Base-by-base conservation (phyloP, 768 basidiomycete genomes). In the Tylopilus felleus region DNA sequence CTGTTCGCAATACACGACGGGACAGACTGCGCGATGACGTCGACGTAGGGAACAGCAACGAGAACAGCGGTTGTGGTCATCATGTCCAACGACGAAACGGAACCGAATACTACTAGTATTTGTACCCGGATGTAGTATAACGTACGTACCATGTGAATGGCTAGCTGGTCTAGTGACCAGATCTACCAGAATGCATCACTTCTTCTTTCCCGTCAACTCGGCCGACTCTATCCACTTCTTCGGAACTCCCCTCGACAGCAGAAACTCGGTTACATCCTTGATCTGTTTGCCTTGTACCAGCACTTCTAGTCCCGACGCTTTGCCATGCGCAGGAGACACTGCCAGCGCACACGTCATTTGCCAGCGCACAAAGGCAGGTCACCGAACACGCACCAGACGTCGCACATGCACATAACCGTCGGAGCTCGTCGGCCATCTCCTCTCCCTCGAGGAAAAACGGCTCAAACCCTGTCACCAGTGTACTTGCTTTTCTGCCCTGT, bases 241-340 rank as follows among this genome's bases (percentile, higher is more conserved):
- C 25, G 92, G 90, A 29, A 95, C 80, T 0, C 93, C 91, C 58
- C 80, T 82, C 22, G 73, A 77, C 3, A 80, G 66, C 38, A 97
- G 67, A 55, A 91, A 79, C 5, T 89, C 86, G 10, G 77, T 73
- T 12, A 93, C 86, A 3, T 75, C 72, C 58, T 80, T 78, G 19
- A 77, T 74, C 62, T 96, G 93, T 57, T 88, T 89, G 2, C 94
- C 94, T 64, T 96, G 94, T 0, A 96, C 85, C 57, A 88, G 74
- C 9, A 97, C 84, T 61, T 94, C 90, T 49, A 80, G 60, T 2
- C 80, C 80, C 2, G 80, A 73, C 8, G 71, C 71, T 65, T 83
- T 86, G 0, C 86, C 85, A 6, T 73, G 74, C n/a, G 79, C 51
- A 1, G 83, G 81, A 0, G 83, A 79, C 16, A 87, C 88, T 90